phyloP scores from a whole-genome alignment of 2,329 filamentous ascomycete species.

The Mycosphaerella sp. region DNA sequence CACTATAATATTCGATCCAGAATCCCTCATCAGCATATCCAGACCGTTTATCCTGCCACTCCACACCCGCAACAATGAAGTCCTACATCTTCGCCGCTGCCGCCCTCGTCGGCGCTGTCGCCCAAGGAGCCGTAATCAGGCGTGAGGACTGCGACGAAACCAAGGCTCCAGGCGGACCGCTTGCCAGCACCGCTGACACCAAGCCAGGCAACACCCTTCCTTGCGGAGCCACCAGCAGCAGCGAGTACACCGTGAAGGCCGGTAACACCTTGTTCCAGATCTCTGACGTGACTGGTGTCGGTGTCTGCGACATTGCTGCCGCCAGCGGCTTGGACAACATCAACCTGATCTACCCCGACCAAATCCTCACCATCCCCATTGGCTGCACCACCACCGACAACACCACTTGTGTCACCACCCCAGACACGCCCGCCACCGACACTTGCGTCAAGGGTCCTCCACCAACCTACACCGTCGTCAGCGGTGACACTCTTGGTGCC shows the following conservation, averaged over 20 bases:
- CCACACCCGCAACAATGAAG: conserved; percentile 5
- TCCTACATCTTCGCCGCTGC: conserved; percentile 7
- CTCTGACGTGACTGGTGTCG: conserved; percentile 19
- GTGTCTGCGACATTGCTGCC: conserved; percentile 26
- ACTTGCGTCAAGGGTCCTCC: conserved; percentile 25
- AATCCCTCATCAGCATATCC: not conserved
- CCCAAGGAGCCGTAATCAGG: conserved; percentile 5
- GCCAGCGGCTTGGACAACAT: conserved; percentile 32
- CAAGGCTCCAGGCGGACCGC: not conserved
- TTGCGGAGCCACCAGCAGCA: conserved; percentile 18
- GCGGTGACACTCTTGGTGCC: conserved; percentile 21
- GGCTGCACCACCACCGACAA: conserved; percentile 26
- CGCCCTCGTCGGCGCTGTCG: conserved; percentile 10
- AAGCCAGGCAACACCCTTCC: conserved; percentile 3
- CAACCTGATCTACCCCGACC: conserved; percentile 30
- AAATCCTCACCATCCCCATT: conserved; percentile 27
- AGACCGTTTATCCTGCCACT: not conserved
- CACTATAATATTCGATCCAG: conserved; percentile 4
- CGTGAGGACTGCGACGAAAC: conserved; percentile 6
- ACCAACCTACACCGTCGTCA: conserved; percentile 20
- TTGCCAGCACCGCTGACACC: not conserved
- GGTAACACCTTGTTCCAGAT: conserved; percentile 23
- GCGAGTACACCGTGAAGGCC: conserved; percentile 17
- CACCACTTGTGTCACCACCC: conserved; percentile 19
- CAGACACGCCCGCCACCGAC: conserved; percentile 9